A percentile compares a stretch with the other conserved stretches of the same genome.
These are phyloP conservation scores for Cryoendolithus antarcticus DNA, from an alignment of 2,329 filamentous ascomycete species.

Conservation along the genomic window DNA sequence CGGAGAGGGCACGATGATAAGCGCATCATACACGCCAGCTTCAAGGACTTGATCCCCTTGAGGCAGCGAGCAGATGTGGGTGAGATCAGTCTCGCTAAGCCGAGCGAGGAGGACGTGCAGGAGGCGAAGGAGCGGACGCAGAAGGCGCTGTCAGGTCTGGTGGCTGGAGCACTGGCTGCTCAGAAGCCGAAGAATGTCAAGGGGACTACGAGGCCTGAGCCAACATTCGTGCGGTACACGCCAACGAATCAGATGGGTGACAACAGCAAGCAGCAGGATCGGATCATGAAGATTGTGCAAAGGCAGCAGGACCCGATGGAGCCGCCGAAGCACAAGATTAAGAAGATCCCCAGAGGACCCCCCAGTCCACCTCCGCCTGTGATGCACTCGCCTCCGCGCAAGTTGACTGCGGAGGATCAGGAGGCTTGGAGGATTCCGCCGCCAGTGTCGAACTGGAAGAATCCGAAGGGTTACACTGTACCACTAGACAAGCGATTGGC, in stretches of 20 bases:
- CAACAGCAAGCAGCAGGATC: conserved; percentile 70
- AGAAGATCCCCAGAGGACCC: conserved; percentile 89
- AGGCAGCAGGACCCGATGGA: conserved; percentile 90
- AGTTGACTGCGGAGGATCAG: conserved; percentile 91
- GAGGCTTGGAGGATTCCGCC: conserved; percentile 90
- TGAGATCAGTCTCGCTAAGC: conserved; percentile 75
- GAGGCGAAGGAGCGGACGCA: conserved; percentile 81
- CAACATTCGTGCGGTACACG: conserved; percentile 91
- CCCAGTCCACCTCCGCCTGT: conserved; percentile 87
- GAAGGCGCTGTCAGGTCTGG: conserved; percentile 67
- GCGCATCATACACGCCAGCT: conserved; percentile 83
- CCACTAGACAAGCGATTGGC: conserved; percentile 90
- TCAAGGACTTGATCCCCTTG: conserved; percentile 91
- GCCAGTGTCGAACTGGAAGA: conserved; percentile 97
- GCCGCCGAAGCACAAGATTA: conserved; percentile 96
- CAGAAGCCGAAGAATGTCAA: conserved; percentile 96
- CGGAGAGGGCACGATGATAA: conserved; percentile 73
- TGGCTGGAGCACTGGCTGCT: conserved; percentile 73
- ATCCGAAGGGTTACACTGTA: conserved; percentile 94
- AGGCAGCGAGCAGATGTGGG: conserved; percentile 86
- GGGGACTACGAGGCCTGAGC: conserved; percentile 63
- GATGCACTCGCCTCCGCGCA: conserved; percentile 87
- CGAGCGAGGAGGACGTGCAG: conserved; percentile 70
- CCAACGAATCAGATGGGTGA: conserved; percentile 96
- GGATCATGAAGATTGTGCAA: conserved; percentile 98